These are phyloP conservation scores for Lasiodiplodia citricola DNA, from an alignment of 2,329 filamentous ascomycete genomes.

Conservation along the genomic window DNA sequence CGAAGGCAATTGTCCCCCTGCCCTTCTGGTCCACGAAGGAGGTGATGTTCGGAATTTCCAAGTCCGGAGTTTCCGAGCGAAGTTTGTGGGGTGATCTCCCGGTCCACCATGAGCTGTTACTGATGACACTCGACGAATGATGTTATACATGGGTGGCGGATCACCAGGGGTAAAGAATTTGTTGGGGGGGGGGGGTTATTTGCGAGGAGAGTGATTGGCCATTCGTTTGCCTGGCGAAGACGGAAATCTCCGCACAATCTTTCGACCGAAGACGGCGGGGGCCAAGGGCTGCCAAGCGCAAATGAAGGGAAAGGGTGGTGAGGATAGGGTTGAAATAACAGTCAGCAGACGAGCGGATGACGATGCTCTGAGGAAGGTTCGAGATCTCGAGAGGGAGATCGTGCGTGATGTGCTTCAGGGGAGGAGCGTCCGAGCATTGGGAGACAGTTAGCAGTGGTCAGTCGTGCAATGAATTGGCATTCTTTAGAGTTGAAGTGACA, in stretches of 20 bases:
- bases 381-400: neutral
- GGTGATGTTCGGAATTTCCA: neutral
- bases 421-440: neutral
- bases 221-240: neutral
- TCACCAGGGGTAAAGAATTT: neutral
- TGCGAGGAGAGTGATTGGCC: neutral
- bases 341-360: slow-evolving; percentile 11
- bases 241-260: neutral
- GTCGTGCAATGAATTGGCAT: neutral
- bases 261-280: too few relatives aligned
- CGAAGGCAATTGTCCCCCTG: too few relatives aligned
- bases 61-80: neutral
- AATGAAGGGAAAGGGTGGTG: neutral
- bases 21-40: too few relatives aligned
- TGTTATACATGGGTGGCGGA: neutral
- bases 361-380: neutral
- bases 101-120: neutral
- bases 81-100: neutral
- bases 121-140: neutral
- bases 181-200: neutral
- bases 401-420: neutral
- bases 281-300: neutral
- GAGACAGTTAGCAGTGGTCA: neutral
- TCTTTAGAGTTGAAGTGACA: neutral
- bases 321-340: neutral